These are phyloP conservation scores for Penicillium canariense DNA, from an alignment of 495 filamentous ascomycete genomes.

Conservation along the genomic window DNA sequence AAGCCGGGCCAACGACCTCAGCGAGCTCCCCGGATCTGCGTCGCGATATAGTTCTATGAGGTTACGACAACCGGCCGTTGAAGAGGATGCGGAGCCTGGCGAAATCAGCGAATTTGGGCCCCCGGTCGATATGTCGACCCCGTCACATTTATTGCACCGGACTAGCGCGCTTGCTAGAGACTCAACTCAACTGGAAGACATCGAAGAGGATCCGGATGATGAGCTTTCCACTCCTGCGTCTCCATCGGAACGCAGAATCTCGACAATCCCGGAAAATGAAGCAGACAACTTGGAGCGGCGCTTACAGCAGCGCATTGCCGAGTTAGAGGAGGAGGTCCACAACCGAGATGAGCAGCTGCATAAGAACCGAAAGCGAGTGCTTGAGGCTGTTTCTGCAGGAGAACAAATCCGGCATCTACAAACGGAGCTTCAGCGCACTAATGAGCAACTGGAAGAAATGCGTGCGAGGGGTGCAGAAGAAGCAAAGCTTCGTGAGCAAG, in stretches of 20 bases:
- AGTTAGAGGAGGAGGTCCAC: constrained; percentile 34
- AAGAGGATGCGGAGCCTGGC: constrained; percentile 36
- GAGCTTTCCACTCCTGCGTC: constrained; percentile 24
- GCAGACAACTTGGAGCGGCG: constrained; percentile 22
- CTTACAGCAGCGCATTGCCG: constrained; percentile 35
- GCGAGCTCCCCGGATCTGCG: constrained; percentile 15
- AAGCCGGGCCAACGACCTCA: constrained; percentile 12
- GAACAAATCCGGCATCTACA: constrained; percentile 43
- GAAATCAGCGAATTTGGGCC: constrained; percentile 49
- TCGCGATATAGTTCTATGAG: constrained; percentile 15
- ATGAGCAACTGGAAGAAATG: constrained; percentile 31
- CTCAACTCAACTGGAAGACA: constrained; percentile 41
- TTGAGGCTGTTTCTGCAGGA: constrained; percentile 38
- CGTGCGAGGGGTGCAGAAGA: constrained; percentile 25
- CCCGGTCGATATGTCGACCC: constrained; percentile 49
- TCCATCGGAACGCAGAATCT: constrained; percentile 32
- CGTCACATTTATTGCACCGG: constrained; percentile 43
- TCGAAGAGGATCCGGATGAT: constrained; percentile 41
- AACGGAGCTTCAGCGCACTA: constrained; percentile 37
- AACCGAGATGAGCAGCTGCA: constrained; percentile 41
- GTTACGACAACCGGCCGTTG: constrained; percentile 31
- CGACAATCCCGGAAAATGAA: constrained; percentile 16
- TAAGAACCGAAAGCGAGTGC: constrained; percentile 30
- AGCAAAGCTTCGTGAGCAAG: constrained; percentile 30
- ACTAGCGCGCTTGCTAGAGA: constrained; percentile 29